A percentile compares a stretch with the other conserved stretches of the same genome.
Evolutionary conservation across 352 stramenopile genomes (phyloP).

Genomic region (Peronosclerospora sorghi): DNA sequence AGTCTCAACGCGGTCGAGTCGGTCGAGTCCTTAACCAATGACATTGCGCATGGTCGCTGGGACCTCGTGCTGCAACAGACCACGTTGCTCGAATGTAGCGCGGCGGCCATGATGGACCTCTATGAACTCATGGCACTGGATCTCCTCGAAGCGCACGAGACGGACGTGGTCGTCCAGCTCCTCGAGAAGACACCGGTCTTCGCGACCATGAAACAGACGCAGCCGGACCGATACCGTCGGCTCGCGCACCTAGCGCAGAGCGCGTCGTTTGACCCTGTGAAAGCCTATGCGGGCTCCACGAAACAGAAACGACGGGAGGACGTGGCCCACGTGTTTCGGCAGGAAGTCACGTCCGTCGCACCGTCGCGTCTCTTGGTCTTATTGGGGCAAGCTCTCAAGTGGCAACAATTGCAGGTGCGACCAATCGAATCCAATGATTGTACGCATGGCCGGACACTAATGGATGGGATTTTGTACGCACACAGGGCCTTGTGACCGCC

Average conservation of each 20-base stretch:
- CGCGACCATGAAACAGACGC: slow-evolving; percentile 33
- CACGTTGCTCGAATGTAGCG: slow-evolving; percentile 49
- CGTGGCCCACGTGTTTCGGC: slow-evolving; percentile 61
- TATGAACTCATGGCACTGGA: slow-evolving; percentile 86
- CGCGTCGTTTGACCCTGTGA: slow-evolving; percentile 42
- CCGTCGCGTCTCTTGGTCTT: slow-evolving; percentile 84
- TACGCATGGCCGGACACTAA: too few species aligned
- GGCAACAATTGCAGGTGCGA: slow-evolving; percentile 66
- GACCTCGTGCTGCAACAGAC: slow-evolving; percentile 86
- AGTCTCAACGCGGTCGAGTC: slow-evolving; percentile 84
- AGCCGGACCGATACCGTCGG: slow-evolving; percentile 44
- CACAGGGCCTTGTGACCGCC: slow-evolving; percentile 47
- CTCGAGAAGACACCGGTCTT: slow-evolving; percentile 40
- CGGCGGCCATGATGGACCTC: slow-evolving; percentile 65
- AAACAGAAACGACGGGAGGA: slow-evolving; percentile 80
- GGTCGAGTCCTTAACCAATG: slow-evolving; percentile 54
- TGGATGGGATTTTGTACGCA: too few species aligned
- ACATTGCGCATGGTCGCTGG: slow-evolving; percentile 82
- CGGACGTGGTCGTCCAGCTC: slow-evolving; percentile 63
- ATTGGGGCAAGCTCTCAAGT: slow-evolving; percentile 85
- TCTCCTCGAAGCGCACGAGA: slow-evolving; percentile 77
- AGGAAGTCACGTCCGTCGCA: slow-evolving; percentile 65
- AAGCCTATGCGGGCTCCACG: slow-evolving; percentile 48
- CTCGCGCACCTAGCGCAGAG: slow-evolving; percentile 67
- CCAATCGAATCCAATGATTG: too few species aligned